These are phyloP conservation scores for Lachancea quebecensis DNA, from an alignment of 805 yeast species.

Conservation along the genomic window DNA sequence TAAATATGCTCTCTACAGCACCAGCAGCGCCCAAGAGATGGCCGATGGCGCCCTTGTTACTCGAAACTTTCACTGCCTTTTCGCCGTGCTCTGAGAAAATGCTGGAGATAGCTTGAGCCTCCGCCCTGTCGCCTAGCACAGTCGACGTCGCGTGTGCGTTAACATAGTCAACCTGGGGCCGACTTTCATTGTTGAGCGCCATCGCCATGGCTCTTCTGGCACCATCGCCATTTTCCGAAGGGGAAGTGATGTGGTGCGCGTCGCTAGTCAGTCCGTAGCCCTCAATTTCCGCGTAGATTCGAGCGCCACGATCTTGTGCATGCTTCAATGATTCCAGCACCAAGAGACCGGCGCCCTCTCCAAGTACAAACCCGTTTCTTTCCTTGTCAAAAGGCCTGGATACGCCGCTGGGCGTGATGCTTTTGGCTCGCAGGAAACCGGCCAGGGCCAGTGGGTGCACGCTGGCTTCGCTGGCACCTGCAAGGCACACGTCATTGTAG, in stretches of 20 bases:
- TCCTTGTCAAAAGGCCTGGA: slow-evolving; percentile 81
- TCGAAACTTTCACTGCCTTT: slow-evolving; percentile 46
- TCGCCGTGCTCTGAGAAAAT: slow-evolving; percentile 33
- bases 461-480: slow-evolving; percentile 91
- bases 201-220: slow-evolving; percentile 75
- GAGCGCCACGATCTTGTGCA: slow-evolving; percentile 58
- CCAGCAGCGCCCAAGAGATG: slow-evolving; percentile 97
- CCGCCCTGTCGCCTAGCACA: slow-evolving; percentile 80
- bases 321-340: slow-evolving; percentile 72
- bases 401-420: slow-evolving; percentile 60
- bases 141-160: slow-evolving; percentile 99
- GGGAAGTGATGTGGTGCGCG: slow-evolving; percentile 90
- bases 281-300: slow-evolving; percentile 69
- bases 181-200: slow-evolving; percentile 52
- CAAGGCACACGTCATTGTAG: slow-evolving; percentile 78
- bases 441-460: slow-evolving; percentile 81
- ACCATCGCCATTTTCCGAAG: slow-evolving; percentile 74
- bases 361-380: slow-evolving; percentile 82
- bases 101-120: slow-evolving; percentile 61
- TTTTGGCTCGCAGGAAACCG: slow-evolving; percentile 86
- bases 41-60: slow-evolving; percentile 90
- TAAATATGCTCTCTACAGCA: slow-evolving; percentile 80
- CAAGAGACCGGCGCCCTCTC: slow-evolving; percentile 87
- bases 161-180: slow-evolving; percentile 57
- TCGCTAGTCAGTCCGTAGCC: slow-evolving; percentile 94